These are phyloP conservation scores for Pichia terricola DNA, from an alignment of 1,139 yeast species.

Conservation along the genomic window DNA sequence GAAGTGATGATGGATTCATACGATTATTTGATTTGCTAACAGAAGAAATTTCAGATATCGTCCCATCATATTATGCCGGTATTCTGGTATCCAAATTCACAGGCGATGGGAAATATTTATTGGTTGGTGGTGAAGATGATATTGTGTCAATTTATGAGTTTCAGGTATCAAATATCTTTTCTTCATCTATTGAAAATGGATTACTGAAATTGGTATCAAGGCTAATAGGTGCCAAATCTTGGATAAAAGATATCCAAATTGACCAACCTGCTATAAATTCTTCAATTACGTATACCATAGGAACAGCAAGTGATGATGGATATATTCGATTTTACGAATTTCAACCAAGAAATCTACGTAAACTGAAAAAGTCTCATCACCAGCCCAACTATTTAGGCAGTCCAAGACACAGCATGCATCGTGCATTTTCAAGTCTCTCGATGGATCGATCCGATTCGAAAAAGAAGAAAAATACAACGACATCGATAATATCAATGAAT, in stretches of 20 bases:
- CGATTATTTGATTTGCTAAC: slow-evolving; percentile 44
- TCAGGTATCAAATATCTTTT: slow-evolving; percentile 8
- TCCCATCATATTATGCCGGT: slow-evolving; percentile 66
- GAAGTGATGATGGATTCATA: slow-evolving; percentile 60
- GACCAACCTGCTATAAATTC: slow-evolving; percentile 27
- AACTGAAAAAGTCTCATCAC: slow-evolving; percentile 23
- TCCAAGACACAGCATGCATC: slow-evolving; percentile 6
- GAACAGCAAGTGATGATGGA: slow-evolving; percentile 68
- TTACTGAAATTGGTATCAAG: slow-evolving; percentile 35
- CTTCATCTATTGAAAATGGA: slow-evolving; percentile 10
- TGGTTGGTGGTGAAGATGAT: slow-evolving; percentile 50
- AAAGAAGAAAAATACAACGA: slow-evolving; percentile 2
- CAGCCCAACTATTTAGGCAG: slow-evolving; percentile 1
- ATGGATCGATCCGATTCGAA: slow-evolving; percentile 5
- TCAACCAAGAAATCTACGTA: slow-evolving; percentile 50
- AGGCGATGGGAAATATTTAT: slow-evolving; percentile 54
- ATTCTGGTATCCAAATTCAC: slow-evolving; percentile 49
- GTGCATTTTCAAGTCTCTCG: slow-evolving; percentile 7
- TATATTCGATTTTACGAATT: slow-evolving; percentile 64
- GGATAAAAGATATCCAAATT: slow-evolving; percentile 43
- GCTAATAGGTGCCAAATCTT: slow-evolving; percentile 60
- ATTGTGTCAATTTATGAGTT: slow-evolving; percentile 46
- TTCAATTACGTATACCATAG: slow-evolving; percentile 39
- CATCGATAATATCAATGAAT: slow-evolving; percentile 7
- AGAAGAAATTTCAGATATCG: slow-evolving; percentile 44